These are phyloP conservation scores for Termitomyces sp. DNA, from an alignment of 768 basidiomycete species.

Conservation along the genomic window DNA sequence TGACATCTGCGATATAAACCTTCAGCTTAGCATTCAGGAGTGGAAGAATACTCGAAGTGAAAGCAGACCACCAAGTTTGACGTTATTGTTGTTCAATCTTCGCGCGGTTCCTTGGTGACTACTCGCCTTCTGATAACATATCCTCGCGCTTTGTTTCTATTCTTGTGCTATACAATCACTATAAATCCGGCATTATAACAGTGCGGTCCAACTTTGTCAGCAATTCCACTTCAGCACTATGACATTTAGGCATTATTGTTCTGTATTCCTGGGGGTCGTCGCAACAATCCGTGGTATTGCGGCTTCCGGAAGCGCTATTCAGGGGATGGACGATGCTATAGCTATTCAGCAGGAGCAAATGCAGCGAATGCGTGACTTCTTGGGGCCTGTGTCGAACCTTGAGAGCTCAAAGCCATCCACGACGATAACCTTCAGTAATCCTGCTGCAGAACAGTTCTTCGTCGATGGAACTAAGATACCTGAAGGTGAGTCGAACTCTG, in stretches of 20 bases:
- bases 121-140: conserved; percentile 4
- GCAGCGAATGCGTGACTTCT: conserved; percentile 31
- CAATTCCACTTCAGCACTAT: background rate
- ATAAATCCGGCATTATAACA: background rate
- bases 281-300: conserved; percentile 13
- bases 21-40: too few relatives aligned
- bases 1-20: background rate
- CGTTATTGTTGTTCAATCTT: background rate
- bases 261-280: conserved; percentile 13
- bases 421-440: conserved; percentile 57
- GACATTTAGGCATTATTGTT: background rate
- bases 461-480: conserved; percentile 44
- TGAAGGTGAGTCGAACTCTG: conserved; percentile 25
- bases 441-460: conserved; percentile 45
- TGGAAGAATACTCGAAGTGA: background rate
- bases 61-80: background rate
- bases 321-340: conserved; percentile 37
- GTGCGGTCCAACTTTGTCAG: background rate
- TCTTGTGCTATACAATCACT: conserved; percentile 2
- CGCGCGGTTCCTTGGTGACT: conserved; percentile 2
- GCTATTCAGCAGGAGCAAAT: conserved; percentile 42
- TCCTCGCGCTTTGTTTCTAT: conserved; percentile 10
- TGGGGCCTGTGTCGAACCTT: conserved; percentile 23
- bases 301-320: conserved; percentile 25
- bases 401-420: conserved; percentile 16